Percentiles rank a stretch among this genome's conserved stretches.
These are phyloP conservation scores for Benincasa hispida DNA, from an alignment of 306 rosid species.

Conservation along the genomic window DNA sequence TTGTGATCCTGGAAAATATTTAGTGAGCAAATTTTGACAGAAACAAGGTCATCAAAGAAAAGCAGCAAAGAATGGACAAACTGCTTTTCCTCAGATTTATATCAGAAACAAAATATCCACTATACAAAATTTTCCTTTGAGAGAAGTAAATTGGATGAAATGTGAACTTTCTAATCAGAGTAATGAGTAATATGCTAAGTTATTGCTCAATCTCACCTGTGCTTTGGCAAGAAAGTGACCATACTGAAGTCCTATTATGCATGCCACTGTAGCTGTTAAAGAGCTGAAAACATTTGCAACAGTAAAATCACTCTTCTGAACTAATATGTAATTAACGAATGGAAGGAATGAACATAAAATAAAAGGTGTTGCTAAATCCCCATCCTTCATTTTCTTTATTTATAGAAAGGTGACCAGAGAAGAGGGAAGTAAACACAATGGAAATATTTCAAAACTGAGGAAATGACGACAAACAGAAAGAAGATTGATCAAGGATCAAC, in stretches of 20 bases:
- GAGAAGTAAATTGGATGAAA: not conserved
- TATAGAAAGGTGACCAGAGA: too few relatives aligned
- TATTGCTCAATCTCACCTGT: constrained; percentile 34
- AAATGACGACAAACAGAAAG: not conserved
- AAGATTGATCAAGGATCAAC: not conserved
- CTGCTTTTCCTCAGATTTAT: not conserved
- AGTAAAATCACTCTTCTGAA: not conserved
- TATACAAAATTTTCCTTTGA: not conserved
- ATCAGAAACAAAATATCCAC: not conserved
- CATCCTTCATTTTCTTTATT: too few relatives aligned
- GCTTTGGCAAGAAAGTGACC: constrained; percentile 73
- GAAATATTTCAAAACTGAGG: not conserved
- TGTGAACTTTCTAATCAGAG: not conserved
- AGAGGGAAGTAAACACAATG: too few relatives aligned
- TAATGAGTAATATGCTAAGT: not conserved
- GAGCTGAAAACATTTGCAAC: constrained; percentile 35
- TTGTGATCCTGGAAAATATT: constrained; percentile 59
- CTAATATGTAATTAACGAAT: not conserved
- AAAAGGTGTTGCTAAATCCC: too few relatives aligned
- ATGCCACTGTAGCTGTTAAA: constrained; percentile 73
- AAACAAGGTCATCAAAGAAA: not conserved
- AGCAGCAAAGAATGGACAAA: not conserved
- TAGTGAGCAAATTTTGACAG: not conserved
- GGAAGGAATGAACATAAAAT: not conserved
- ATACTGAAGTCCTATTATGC: constrained; percentile 90